phyloP scores from a whole-genome alignment of 1,284 basidiomycete species.

The Papiliotrema laurentii region DNA sequence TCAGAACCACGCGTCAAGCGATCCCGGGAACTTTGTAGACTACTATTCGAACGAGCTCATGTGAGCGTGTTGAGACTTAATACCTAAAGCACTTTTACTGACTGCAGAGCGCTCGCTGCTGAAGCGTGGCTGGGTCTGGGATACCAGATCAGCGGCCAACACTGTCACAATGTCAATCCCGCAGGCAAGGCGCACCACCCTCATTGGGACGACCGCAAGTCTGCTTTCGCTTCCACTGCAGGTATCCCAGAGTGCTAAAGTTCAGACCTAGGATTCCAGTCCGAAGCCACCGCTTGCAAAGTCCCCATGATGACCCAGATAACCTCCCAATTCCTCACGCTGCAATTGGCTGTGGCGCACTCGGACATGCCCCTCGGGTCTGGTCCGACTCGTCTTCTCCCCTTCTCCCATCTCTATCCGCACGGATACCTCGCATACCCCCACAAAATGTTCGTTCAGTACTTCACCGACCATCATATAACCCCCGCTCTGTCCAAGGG shows the following conservation, averaged over 20 bases:
- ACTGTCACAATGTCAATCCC: neutral
- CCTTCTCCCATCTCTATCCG: conserved; percentile 14
- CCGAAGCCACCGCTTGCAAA: neutral
- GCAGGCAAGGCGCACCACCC: neutral
- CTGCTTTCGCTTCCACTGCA: neutral
- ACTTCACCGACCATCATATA: conserved; percentile 5
- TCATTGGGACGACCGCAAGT: neutral
- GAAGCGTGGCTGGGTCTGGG: neutral
- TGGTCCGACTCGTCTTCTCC: conserved; percentile 18
- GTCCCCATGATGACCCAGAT: conserved; percentile 13
- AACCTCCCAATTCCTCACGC: conserved; percentile 18
- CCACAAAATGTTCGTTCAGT: conserved; percentile 1
- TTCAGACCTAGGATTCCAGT: conserved; percentile 8
- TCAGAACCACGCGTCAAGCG: neutral
- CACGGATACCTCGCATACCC: conserved; percentile 14
- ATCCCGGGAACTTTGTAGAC: neutral
- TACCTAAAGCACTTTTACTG: neutral
- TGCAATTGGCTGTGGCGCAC: conserved; percentile 21
- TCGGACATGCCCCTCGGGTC: conserved; percentile 14
- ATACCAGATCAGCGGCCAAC: neutral
- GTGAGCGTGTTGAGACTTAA: neutral
- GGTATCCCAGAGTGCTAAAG: neutral
- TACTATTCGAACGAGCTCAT: neutral
- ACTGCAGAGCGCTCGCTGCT: neutral
- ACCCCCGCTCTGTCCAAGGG: conserved; percentile 9